Evolutionary conservation across 345 rosid species (phyloP), one percentile per base, ranked within the genome.

Genomic region (Corymbia maculata): DNA sequence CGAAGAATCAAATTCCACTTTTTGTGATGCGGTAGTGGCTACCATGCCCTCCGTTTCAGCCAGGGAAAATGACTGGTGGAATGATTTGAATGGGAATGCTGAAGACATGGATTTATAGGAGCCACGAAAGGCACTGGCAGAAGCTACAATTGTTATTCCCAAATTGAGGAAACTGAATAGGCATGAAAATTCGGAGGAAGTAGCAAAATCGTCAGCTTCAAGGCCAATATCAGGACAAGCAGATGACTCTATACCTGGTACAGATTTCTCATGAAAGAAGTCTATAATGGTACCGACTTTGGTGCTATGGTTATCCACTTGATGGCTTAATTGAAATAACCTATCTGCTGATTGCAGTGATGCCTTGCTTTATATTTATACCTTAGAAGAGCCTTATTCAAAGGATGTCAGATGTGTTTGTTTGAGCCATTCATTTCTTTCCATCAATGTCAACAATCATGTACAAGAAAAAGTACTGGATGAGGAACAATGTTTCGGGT

Each of bases 401-500:
- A 22, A 22, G 11, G 28, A 55, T 55, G 61, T 26, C 61, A 55
- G 11, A 79, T 93, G 94, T 26, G 49, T 89, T 45, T 89, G 91
- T 36, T 88, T 93, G 53, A 94, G 88, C 79, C 90, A 90, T 89
- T 90, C 93, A 7, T 91, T 93, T 10, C 88, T 93, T 89, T 94
- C 95, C 49, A 89, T 94, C 45, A 90, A 93, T 90, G 95, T 70
- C 36, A 93, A 86, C 85, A 93, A 93, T 89, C 79, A 88, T 64
- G 94, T 87, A 88, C 89, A 87, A 79, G 96, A 93, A 90, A 97
- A 95, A 93, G 86, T 28, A 6, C 95, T 98, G 99, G 96, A 90
- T 49, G 93, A 90, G 36, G 98, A 97, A 57, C 99, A 97, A 88
- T 96, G 99, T 93, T 96, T 96, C 94, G 94, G 99, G 99, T 97